phyloP scores from a whole-genome alignment of 2,329 filamentous ascomycete genomes.

The Stachybotrys elegans region DNA sequence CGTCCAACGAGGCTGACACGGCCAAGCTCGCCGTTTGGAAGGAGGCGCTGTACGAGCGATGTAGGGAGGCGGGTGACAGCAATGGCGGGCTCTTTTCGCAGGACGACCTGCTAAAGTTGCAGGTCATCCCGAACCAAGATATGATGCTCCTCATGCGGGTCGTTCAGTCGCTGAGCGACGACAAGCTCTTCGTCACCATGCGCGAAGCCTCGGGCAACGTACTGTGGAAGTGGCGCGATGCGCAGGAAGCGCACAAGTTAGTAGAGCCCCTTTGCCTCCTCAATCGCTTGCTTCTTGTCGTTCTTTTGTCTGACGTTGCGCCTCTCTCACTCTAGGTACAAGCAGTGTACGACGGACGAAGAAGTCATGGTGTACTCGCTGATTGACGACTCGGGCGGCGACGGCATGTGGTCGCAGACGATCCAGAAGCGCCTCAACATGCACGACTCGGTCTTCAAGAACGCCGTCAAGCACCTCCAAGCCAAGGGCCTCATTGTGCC shows the following conservation, averaged over 20 bases:
- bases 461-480: conserved; percentile 79
- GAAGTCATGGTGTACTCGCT: conserved; percentile 79
- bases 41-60: conserved; percentile 51
- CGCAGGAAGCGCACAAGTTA: conserved; percentile 59
- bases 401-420: conserved; percentile 87
- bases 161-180: conserved; percentile 53
- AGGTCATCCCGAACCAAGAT: conserved; percentile 53
- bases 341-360: conserved; percentile 62
- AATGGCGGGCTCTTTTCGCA: conserved; percentile 46
- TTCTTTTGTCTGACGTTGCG: neutral
- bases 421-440: conserved; percentile 77
- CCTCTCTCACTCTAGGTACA: conserved; percentile 39
- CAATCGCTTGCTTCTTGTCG: neutral
- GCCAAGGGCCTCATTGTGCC: conserved; percentile 76
- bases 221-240: conserved; percentile 52
- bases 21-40: conserved; percentile 48
- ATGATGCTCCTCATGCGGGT: conserved; percentile 49
- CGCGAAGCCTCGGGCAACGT: conserved; percentile 34
- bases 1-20: conserved; percentile 24
- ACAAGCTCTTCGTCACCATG: conserved; percentile 51
- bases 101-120: conserved; percentile 51
- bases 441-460: conserved; percentile 77
- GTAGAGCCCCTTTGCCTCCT: conserved; percentile 10
- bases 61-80: conserved; percentile 41
- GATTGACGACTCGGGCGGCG: conserved; percentile 78